These are phyloP conservation scores for Penicillium sp. DNA, from an alignment of 2,329 filamentous ascomycete species.

Conservation along the genomic window DNA sequence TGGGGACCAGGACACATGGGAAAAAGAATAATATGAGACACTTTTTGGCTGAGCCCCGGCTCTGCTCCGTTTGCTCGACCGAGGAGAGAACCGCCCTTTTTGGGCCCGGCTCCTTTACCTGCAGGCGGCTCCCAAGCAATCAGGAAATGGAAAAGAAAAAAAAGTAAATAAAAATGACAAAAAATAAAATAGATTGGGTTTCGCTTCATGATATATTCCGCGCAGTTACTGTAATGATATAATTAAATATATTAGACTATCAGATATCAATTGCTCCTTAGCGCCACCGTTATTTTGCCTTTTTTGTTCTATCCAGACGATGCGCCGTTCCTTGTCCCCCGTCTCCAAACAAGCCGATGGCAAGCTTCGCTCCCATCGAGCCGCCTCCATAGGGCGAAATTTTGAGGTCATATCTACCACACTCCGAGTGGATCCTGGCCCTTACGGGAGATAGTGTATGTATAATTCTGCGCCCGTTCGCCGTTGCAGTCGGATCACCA, in stretches of 20 bases:
- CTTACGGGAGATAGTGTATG: neutral
- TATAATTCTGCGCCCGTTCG: neutral
- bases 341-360: neutral
- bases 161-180: neutral
- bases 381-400: conserved; percentile 6
- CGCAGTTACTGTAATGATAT: no score
- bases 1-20: conserved; percentile 5
- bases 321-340: neutral
- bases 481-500: conserved; percentile 10
- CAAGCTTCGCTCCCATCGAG: neutral
- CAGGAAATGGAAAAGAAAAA: neutral
- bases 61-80: conserved; percentile 1
- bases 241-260: neutral
- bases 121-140: conserved; percentile 1
- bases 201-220: neutral
- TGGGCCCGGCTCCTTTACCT: neutral
- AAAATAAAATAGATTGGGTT: neutral
- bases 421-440: neutral
- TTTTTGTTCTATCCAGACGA: neutral
- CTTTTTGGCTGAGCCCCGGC: neutral
- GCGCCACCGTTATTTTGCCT: neutral
- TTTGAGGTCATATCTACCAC: conserved; percentile 10
- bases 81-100: neutral
- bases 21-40: conserved; percentile 9
- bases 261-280: neutral